Base-by-base conservation (phyloP, 345 rosid genomes). In the Eucalyptus victrix region DNA sequence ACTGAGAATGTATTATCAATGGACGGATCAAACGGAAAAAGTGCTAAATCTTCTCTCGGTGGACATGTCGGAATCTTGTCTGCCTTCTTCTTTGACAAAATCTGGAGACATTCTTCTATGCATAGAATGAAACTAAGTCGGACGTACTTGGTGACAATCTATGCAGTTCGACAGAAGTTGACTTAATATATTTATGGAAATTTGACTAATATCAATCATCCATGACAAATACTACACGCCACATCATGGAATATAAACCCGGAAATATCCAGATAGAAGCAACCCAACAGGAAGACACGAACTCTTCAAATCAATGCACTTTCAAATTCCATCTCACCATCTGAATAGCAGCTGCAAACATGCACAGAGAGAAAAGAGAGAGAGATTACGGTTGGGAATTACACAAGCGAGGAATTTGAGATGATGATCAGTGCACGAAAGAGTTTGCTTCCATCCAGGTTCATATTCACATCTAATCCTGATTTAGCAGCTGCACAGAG, bases 391-490 rank as follows among this genome's bases (percentile, higher is more conserved):
- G 90, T 96, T 95, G 85, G 98, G 99, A 40, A 91, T 88, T 89
- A 95, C 87, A 94, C 99, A 96, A 86, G 98, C 3, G 89, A 94
- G 98, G 92, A 97, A 96, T 89, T 91, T 93, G 95, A 92, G 91
- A 69, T 88, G 13, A 87, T 89, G 86, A 89, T 91, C 92, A 17
- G 26, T 47, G 13, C 86, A 67, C 32, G 90, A 72, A 80, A 50
- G 83, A 90, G 92, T 86, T 92, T 93, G 96, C 91, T 89, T 96
- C 99, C 99, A 96, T 30, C 98, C 98, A 88, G 91, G 49, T 7
- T 94, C 94, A 91, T 97, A 95, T 44, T 94, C 94, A 90, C 99
- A 96, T 80, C 37, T 34, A 34, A 34, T 34, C 37, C 37, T 34
- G 37, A 34, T 34, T 34, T 34, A 34, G 37, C 37, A 34, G 37